Evolutionary conservation across 805 yeast genomes (phyloP).

Genomic region (Metschnikowia kofuensis): DNA sequence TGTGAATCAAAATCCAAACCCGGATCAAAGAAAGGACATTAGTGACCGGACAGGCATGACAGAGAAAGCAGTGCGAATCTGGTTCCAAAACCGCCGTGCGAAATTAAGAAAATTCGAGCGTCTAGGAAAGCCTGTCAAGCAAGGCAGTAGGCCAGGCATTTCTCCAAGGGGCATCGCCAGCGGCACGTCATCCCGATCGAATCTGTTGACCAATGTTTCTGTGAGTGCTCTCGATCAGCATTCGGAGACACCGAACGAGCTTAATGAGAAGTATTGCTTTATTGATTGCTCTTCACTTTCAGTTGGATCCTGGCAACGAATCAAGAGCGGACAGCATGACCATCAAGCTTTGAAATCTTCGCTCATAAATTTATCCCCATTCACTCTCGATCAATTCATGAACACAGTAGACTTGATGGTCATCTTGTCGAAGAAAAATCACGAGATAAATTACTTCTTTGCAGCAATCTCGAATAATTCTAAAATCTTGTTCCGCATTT

Average conservation of each 20-base stretch:
- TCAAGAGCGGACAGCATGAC: constrained; percentile 57
- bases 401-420: constrained; percentile 66
- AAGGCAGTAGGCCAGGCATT: constrained; percentile 4
- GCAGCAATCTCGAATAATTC: constrained; percentile 67
- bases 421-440: constrained; percentile 65
- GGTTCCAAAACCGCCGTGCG: constrained; percentile 91
- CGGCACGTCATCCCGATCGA: constrained; percentile 24
- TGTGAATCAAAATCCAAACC: constrained; percentile 70
- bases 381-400: constrained; percentile 62
- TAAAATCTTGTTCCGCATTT: constrained; percentile 68
- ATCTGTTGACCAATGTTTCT: constrained; percentile 16
- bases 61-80: constrained; percentile 84
- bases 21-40: constrained; percentile 65
- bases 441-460: constrained; percentile 75
- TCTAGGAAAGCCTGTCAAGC: constrained; percentile 24
- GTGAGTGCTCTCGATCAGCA: constrained; percentile 9
- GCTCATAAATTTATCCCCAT: constrained; percentile 63
- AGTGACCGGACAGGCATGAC: constrained; percentile 75
- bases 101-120: constrained; percentile 67
- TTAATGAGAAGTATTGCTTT: constrained; percentile 69
- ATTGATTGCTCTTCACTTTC: constrained; percentile 66
- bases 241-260: constrained; percentile 42
- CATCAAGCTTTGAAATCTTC: constrained; percentile 42
- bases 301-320: constrained; percentile 80
- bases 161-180: constrained; percentile 12